Evolutionary conservation across 345 rosid genomes (phyloP), one percentile per base, ranked within the genome.

Genomic region (Dipteronia dyeriana): DNA sequence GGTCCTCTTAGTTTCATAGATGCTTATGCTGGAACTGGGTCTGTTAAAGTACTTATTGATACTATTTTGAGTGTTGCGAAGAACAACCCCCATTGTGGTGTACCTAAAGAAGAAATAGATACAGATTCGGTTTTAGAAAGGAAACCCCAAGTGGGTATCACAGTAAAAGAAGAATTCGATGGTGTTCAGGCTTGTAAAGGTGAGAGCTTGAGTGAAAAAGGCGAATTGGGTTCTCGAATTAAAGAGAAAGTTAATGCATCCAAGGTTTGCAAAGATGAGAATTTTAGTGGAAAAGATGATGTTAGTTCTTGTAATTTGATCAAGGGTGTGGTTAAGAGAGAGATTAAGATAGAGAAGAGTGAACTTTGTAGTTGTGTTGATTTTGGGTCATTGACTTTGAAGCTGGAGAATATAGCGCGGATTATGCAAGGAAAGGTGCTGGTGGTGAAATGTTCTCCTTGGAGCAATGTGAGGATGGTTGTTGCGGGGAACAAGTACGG

Each of bases 401-500:
- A 90, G 74, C 79, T 85, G 2, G 82, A 82, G 38, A 92, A 94
- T 84, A 75, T 92, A 38, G 98, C 91, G 4, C 85, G 94, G 75
- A 78, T 96, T 71, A 74, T 91, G 56, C 86, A 90, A 2, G 91
- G 91, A 69, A 88, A 91, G 82, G 81, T 85, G 77, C 81, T 82
- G 80, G 69, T 68, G 63, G 89, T 89, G 56, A 89, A 82, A 79
- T 93, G 92, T 70, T 84, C 88, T 72, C 97, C 98, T 67, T 74
- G 86, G 56, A 75, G 70, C 54, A 78, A 85, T 83, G 68, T 84
- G 81, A 93, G 85, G 68, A 86, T 95, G 90, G 60, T 93, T 84
- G 89, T 84, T 20, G 96, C 86, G 0, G 99, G 99, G 51, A 90
- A 84, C 75, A 87, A 87, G 78, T 57, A 41, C 59, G 99, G 99